Conservation (phyloP, 768 basidiomycete species). For the Cyclocybe cylindracea region DNA sequence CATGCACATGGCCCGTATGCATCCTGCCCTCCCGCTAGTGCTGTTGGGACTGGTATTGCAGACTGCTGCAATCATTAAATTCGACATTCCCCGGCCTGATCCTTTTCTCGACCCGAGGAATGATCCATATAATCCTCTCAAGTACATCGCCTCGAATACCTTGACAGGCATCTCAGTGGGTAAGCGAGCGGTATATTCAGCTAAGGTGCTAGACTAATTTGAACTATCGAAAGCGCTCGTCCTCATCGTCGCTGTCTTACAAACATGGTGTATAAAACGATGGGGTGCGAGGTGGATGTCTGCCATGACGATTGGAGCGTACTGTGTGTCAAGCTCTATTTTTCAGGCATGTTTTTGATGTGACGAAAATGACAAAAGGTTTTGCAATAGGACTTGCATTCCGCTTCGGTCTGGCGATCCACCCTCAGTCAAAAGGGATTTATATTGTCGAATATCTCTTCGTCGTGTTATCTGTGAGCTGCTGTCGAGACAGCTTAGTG, state of each 20-base stretch:
- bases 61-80: slow-evolving; percentile 14
- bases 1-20: neutral
- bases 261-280: slow-evolving; percentile 42
- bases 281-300: slow-evolving; percentile 62
- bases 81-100: slow-evolving; percentile 28
- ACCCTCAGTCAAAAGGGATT: slow-evolving; percentile 52
- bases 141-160: slow-evolving; percentile 55
- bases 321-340: slow-evolving; percentile 36
- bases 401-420: slow-evolving; percentile 54
- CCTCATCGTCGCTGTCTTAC: slow-evolving; percentile 40
- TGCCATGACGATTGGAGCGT: slow-evolving; percentile 60
- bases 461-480: slow-evolving; percentile 56
- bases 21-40: slow-evolving; percentile 3
- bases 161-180: slow-evolving; percentile 44
- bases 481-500: neutral
- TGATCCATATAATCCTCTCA: slow-evolving; percentile 52
- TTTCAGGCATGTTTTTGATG: neutral
- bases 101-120: slow-evolving; percentile 50
- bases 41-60: slow-evolving; percentile 9
- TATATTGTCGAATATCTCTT: slow-evolving; percentile 62
- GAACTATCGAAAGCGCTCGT: slow-evolving; percentile 30
- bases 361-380: slow-evolving; percentile 32
- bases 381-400: slow-evolving; percentile 57
- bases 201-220: neutral
- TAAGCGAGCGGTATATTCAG: neutral